Conservation (phyloP, 768 basidiomycete species). For the Russula brevipes region DNA sequence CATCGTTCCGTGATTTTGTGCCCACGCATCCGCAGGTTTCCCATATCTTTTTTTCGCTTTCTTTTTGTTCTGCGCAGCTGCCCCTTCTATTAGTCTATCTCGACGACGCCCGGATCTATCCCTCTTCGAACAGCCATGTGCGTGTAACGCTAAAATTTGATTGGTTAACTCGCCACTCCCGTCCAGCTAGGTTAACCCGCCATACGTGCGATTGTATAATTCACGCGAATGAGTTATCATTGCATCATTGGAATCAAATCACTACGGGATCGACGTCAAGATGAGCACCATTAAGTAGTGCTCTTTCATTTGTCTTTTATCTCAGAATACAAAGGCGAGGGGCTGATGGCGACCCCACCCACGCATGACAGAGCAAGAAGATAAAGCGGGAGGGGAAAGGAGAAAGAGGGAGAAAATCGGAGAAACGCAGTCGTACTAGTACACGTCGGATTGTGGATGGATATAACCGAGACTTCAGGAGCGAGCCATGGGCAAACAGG, state of each 20-base stretch:
- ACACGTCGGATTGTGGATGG: slow-evolving; percentile 39
- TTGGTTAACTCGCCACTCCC: too few relatives aligned
- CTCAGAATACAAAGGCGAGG: slow-evolving; percentile 14
- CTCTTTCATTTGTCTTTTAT: not conserved
- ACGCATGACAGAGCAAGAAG: slow-evolving; percentile 19
- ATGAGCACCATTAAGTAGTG: not conserved
- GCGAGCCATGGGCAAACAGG: slow-evolving; percentile 38
- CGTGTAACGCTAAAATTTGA: slow-evolving; percentile 26
- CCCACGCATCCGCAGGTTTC: too few relatives aligned
- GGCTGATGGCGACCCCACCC: slow-evolving; percentile 21
- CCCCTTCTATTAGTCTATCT: slow-evolving; percentile 56
- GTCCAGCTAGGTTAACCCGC: too few relatives aligned
- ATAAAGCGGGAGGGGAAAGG: too few relatives aligned
- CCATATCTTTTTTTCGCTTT: not conserved
- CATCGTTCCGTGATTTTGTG: slow-evolving; percentile 21
- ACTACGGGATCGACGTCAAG: not conserved
- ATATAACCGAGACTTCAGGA: slow-evolving; percentile 36
- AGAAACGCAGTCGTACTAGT: slow-evolving; percentile 36
- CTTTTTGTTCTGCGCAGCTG: slow-evolving; percentile 41
- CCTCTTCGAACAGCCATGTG: slow-evolving; percentile 57
- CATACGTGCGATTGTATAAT: too few relatives aligned
- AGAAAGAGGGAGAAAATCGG: slow-evolving; percentile 4
- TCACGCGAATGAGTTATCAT: too few relatives aligned
- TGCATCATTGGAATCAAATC: not conserved
- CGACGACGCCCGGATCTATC: slow-evolving; percentile 55